phyloP scores from a whole-genome alignment of 257 asterid genomes.

The Lantana camara region DNA sequence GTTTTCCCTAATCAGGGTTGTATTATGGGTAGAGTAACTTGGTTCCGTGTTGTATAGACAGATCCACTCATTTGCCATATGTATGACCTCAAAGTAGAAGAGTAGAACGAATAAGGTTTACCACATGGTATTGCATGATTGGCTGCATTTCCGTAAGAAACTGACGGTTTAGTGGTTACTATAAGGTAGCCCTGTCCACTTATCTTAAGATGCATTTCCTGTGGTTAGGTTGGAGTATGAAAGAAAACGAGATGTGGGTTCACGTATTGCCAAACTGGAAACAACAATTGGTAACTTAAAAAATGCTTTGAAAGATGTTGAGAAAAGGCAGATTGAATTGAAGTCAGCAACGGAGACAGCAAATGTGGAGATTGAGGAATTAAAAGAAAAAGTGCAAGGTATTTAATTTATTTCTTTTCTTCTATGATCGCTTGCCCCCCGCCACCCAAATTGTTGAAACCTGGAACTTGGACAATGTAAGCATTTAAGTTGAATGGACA shows the following conservation, averaged over 20 bases:
- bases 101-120: constrained; percentile 13
- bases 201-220: constrained; percentile 28
- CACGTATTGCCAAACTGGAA: constrained; percentile 84
- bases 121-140: constrained; percentile 16
- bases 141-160: constrained; percentile 11
- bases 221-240: constrained; percentile 89
- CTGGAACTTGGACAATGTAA: neutral
- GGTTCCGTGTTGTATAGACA: constrained; percentile 1
- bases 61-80: constrained; percentile 1
- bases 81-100: neutral
- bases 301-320: constrained; percentile 56
- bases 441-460: neutral
- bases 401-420: constrained; percentile 13
- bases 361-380: constrained; percentile 60
- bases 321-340: constrained; percentile 61
- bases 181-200: constrained; percentile 12
- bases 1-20: neutral
- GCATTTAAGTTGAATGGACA: constrained; percentile 16
- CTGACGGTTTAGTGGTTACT: constrained; percentile 14
- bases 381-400: constrained; percentile 72
- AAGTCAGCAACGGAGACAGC: constrained; percentile 65
- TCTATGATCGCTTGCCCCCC: too few species aligned
- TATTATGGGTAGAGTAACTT: constrained; percentile 1
- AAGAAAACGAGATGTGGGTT: constrained; percentile 82
- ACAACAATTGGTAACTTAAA: constrained; percentile 56